Conservation (phyloP, 2,329 filamentous ascomycete genomes). For the Tolypocladium cylindrosporum region DNA sequence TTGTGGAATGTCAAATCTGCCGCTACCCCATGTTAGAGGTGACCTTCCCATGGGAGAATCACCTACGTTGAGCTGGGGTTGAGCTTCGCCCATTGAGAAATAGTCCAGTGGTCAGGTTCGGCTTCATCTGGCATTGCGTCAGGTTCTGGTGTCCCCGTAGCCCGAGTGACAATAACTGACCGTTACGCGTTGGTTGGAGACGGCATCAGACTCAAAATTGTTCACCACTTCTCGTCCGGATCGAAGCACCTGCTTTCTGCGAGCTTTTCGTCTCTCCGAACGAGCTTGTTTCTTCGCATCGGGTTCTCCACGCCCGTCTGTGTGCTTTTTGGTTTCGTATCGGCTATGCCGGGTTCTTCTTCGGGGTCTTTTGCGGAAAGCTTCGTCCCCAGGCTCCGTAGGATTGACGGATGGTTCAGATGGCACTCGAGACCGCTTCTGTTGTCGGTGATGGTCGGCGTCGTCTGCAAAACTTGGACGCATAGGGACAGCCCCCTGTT, state of each 20-base stretch:
- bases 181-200: constrained; percentile 28
- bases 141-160: background rate
- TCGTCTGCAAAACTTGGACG: background rate
- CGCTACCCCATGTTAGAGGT: constrained; percentile 24
- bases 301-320: background rate
- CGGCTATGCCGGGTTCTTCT: constrained; percentile 4
- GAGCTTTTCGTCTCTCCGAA: constrained; percentile 2
- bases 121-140: constrained; percentile 17
- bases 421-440: background rate
- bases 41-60: background rate
- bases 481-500: background rate
- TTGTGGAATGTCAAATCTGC: constrained; percentile 42
- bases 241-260: constrained; percentile 17
- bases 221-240: constrained; percentile 39
- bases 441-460: background rate
- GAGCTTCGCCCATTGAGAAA: constrained; percentile 22
- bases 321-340: constrained; percentile 6
- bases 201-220: constrained; percentile 44
- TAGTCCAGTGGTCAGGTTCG: constrained; percentile 20
- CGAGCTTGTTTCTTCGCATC: background rate
- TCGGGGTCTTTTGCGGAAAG: background rate
- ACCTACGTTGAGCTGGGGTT: constrained; percentile 9
- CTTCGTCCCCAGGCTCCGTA: background rate
- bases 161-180: constrained; percentile 11
- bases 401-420: background rate